A percentile compares a stretch with the other conserved stretches of the same genome.
Conservation (phyloP, 352 stramenopile genomes). For the Globisporangium recalcitrans region DNA sequence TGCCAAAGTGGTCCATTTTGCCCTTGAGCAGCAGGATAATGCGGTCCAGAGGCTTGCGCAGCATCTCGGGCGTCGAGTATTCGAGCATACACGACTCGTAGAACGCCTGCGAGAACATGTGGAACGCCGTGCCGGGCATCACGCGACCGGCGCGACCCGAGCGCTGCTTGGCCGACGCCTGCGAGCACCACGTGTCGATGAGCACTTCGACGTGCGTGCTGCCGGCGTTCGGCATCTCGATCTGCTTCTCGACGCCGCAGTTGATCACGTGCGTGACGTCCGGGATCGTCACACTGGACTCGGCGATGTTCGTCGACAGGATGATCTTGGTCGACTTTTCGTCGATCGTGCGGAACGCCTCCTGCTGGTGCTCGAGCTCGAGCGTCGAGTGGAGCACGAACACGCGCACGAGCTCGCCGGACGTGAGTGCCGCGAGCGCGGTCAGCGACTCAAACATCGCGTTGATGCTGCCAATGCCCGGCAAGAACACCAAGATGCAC, state of each 20-base stretch:
- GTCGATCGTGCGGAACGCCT: conserved; percentile 49
- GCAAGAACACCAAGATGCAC: conserved; percentile 95
- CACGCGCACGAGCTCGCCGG: conserved; percentile 32
- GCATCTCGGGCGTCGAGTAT: conserved; percentile 75
- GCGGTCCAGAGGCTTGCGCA: conserved; percentile 78
- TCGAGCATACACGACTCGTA: conserved; percentile 61
- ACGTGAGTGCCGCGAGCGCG: conserved; percentile 18
- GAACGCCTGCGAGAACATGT: conserved; percentile 83
- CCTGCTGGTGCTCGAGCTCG: conserved; percentile 71
- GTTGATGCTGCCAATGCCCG: conserved; percentile 93
- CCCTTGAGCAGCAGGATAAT: conserved; percentile 78
- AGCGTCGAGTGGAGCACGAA: conserved; percentile 68
- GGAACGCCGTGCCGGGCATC: conserved; percentile 88
- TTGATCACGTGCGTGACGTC: conserved; percentile 90
- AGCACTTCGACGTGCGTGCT: conserved; percentile 69
- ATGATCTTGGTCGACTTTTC: conserved; percentile 88
- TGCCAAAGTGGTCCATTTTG: conserved; percentile 62
- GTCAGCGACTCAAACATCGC: conserved; percentile 73
- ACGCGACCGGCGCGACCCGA: conserved; percentile 90
- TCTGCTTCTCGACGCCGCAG: conserved; percentile 80
- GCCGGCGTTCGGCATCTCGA: conserved; percentile 69
- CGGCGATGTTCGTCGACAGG: conserved; percentile 94
- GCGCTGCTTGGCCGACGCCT: conserved; percentile 84
- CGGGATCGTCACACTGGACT: conserved; percentile 96
- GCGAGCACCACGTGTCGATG: conserved; percentile 91